These are phyloP conservation scores for Leishmania arabica DNA, from an alignment of 208 protist genomes.

Conservation along the genomic window DNA sequence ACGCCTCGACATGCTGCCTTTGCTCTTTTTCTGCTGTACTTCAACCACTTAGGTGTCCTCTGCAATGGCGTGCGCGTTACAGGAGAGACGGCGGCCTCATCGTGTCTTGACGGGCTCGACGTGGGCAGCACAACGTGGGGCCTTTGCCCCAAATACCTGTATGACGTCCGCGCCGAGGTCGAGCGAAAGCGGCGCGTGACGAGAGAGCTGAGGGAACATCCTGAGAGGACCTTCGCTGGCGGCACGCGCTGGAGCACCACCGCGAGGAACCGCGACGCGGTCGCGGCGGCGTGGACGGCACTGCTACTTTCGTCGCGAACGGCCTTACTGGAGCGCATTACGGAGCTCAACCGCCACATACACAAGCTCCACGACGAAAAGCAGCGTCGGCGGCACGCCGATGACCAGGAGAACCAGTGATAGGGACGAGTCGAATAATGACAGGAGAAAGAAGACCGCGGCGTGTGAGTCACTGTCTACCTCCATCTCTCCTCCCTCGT, in stretches of 20 bases:
- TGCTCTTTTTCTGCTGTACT: conserved; percentile 25
- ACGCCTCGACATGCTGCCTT: conserved; percentile 21
- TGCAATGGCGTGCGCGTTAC: conserved; percentile 24
- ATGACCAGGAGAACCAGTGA: not conserved
- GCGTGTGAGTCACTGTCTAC: not conserved
- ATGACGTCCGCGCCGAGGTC: conserved; percentile 27
- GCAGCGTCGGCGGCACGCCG: conserved; percentile 1
- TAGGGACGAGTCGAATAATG: not conserved
- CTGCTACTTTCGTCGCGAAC: conserved; percentile 28
- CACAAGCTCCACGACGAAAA: conserved; percentile 21
- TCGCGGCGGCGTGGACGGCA: conserved; percentile 38
- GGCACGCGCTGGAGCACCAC: conserved; percentile 22
- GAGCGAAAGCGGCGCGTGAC: conserved; percentile 18
- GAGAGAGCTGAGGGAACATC: not conserved
- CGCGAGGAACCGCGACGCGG: not conserved
- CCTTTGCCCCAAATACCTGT: conserved; percentile 15
- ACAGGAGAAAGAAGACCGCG: not conserved
- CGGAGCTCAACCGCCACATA: conserved; percentile 23
- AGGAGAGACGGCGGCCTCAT: conserved; percentile 12
- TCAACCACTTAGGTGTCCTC: conserved; percentile 29
- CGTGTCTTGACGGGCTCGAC: not conserved
- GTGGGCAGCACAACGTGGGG: conserved; percentile 6
- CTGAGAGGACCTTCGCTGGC: conserved; percentile 5
- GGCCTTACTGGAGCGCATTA: conserved; percentile 34
- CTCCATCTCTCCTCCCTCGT: not conserved